Evolutionary conservation across 2,329 filamentous ascomycete species (phyloP).

Genomic region (Diaporthe citriasiana): DNA sequence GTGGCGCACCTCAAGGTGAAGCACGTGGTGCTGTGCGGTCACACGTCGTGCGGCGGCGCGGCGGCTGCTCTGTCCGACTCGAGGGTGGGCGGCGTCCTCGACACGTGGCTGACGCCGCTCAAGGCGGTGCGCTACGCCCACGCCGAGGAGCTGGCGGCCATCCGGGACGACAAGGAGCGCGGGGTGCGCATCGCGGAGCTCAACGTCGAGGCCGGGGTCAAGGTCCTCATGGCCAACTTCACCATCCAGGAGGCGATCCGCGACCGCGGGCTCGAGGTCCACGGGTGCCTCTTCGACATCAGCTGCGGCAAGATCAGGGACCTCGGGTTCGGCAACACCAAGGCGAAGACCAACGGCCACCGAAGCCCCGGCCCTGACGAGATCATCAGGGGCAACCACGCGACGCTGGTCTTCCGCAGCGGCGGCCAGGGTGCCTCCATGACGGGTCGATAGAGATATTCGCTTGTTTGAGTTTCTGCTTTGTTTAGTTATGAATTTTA

Average conservation of each 20-base stretch:
- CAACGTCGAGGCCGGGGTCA: conserved; percentile 79
- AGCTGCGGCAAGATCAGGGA: conserved; percentile 63
- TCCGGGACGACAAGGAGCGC: conserved; percentile 68
- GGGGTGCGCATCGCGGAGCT: conserved; percentile 78
- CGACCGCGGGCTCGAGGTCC: conserved; percentile 79
- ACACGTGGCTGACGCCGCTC: conserved; percentile 68
- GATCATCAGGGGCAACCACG: conserved; percentile 64
- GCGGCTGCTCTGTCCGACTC: conserved; percentile 66
- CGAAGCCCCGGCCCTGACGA: conserved; percentile 46
- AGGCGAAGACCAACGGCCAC: conserved; percentile 42
- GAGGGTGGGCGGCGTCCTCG: conserved; percentile 66
- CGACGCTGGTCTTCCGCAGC: conserved; percentile 64
- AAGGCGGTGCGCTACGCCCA: conserved; percentile 61
- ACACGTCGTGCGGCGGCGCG: conserved; percentile 78
- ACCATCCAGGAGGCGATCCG: conserved; percentile 78
- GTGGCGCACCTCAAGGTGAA: conserved; percentile 79
- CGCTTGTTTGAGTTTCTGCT: neutral
- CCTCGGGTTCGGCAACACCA: conserved; percentile 60
- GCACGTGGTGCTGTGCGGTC: conserved; percentile 79
- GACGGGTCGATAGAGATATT: conserved; percentile 47
- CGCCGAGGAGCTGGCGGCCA: conserved; percentile 67
- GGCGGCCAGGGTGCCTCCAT: conserved; percentile 53
- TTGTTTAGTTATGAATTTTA: neutral
- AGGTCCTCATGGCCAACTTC: conserved; percentile 76
- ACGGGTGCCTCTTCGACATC: conserved; percentile 83